phyloP scores from a whole-genome alignment of 768 basidiomycete genomes.

The Tulasnella sp. region DNA sequence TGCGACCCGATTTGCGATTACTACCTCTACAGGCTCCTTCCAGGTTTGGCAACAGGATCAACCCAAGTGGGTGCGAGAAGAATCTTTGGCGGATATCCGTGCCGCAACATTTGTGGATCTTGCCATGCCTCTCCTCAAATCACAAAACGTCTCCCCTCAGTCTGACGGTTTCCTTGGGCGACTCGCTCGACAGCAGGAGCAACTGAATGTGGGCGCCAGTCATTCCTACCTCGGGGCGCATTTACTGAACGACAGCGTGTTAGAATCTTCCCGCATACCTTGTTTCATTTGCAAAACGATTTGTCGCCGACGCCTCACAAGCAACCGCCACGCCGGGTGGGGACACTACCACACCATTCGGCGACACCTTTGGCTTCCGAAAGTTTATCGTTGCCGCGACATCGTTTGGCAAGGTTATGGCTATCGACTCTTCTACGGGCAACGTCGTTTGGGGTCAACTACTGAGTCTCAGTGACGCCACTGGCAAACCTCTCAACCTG shows the following conservation, averaged over 20 bases:
- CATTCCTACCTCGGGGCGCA: too few relatives aligned
- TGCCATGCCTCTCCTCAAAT: constrained; percentile 35
- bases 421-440: constrained; percentile 68
- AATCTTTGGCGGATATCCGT: constrained; percentile 51
- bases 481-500: background rate
- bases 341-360: constrained; percentile 31
- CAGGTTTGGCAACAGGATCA: constrained; percentile 56
- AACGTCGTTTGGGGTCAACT: constrained; percentile 67
- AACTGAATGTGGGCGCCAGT: too few relatives aligned
- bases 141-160: background rate
- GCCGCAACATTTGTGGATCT: constrained; percentile 65
- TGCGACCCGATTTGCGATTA: constrained; percentile 38
- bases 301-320: constrained; percentile 52
- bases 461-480: constrained; percentile 58
- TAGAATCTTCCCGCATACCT: constrained; percentile 62
- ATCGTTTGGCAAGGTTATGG: constrained; percentile 61
- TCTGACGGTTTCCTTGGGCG: background rate
- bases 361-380: constrained; percentile 80
- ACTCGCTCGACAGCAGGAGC: too few relatives aligned
- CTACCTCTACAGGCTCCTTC: constrained; percentile 63
- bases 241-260: too few relatives aligned
- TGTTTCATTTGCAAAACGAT: constrained; percentile 52
- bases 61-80: constrained; percentile 68
- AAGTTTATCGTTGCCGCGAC: constrained; percentile 71
- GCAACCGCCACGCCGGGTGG: constrained; percentile 24